Base-by-base conservation (phyloP, 2,329 filamentous ascomycete genomes). In the Epichloe sp. region DNA sequence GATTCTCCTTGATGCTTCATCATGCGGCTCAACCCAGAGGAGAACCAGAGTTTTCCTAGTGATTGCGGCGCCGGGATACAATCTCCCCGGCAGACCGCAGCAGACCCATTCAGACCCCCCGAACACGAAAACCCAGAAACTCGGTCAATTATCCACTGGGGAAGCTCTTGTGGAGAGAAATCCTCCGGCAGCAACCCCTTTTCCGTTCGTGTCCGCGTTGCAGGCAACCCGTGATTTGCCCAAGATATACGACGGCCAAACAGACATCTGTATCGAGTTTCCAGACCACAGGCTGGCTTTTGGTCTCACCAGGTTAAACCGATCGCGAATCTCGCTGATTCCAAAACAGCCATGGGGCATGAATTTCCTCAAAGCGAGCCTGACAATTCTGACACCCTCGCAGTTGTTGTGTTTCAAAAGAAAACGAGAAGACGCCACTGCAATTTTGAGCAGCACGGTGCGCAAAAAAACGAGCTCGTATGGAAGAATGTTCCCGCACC, bases 31-130 rank as follows among this genome's bases (percentile, higher is more conserved):
- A 2, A 69, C 80, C 0, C 86, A 93, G 60, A 70, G 67, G 3
- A 76, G 88, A 4, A 77, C 74, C 3, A 74, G 88, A 6, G 70
- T 91, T 0, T 88, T 94, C 53, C 72, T 93, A 1, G 71, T 76
- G 2, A 84, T 89, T 54, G 78, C 85, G 1, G 85, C 85, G 0
- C 84, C 86, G 0, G 83, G 80, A 0, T 65, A 78, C 3, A 64
- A 62, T 2, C 75, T 85, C 78, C 85, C 0, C 0, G 61, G 66
- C 0, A 68, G 72, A 2, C 85, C 85, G 0, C 55, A 64, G 0
- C 70, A 77, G 0, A 86, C 85, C 0, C 85, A 91, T 60, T 76
- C 77, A 0, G 79, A 85, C 52, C 78, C 78, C 55, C 55, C 65
- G 0, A 44, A 49, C 0, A 65, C 61, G 0, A 57, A 43, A 1